phyloP scores from a whole-genome alignment of 202 grass and related monocot genomes.

The Carex arenaria region DNA sequence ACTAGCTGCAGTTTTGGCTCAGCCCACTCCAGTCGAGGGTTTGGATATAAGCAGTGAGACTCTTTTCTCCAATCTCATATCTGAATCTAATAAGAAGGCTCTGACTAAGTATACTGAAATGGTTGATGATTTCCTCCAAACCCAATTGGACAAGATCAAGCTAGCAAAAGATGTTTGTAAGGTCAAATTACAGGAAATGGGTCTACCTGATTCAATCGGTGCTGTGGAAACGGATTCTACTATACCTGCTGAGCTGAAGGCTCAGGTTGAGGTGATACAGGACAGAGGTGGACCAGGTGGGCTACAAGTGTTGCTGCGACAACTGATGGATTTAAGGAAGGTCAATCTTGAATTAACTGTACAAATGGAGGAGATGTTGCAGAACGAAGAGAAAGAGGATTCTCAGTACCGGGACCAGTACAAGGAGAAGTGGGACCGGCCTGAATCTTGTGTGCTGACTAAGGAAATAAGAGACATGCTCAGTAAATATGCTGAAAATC shows the following conservation, averaged over 20 bases:
- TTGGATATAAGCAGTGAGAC: slow-evolving; percentile 45
- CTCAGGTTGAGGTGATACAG: slow-evolving; percentile 30
- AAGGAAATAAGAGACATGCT: slow-evolving; percentile 35
- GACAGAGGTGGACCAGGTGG: slow-evolving; percentile 31
- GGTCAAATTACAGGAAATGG: slow-evolving; percentile 39
- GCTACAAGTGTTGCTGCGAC: slow-evolving; percentile 32
- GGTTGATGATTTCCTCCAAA: slow-evolving; percentile 30
- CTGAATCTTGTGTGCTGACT: slow-evolving; percentile 29
- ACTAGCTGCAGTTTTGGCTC: slow-evolving; percentile 57
- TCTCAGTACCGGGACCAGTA: slow-evolving; percentile 31
- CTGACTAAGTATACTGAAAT: slow-evolving; percentile 39
- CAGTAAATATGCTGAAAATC: slow-evolving; percentile 35
- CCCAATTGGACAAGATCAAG: slow-evolving; percentile 22
- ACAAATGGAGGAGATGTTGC: slow-evolving; percentile 39
- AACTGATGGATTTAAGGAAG: slow-evolving; percentile 46
- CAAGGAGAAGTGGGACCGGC: slow-evolving; percentile 27
- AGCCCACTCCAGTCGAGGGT: slow-evolving; percentile 36
- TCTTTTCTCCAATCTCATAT: slow-evolving; percentile 29
- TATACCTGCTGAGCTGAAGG: slow-evolving; percentile 27
- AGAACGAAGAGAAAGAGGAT: slow-evolving; percentile 44
- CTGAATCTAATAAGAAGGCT: slow-evolving; percentile 22
- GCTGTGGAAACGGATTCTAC: slow-evolving; percentile 27
- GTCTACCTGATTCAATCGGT: slow-evolving; percentile 35
- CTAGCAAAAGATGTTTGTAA: slow-evolving; percentile 28
- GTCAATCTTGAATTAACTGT: slow-evolving; percentile 35